Evolutionary conservation across 768 basidiomycete species (phyloP).

Genomic region (Macrocybe gigantea): DNA sequence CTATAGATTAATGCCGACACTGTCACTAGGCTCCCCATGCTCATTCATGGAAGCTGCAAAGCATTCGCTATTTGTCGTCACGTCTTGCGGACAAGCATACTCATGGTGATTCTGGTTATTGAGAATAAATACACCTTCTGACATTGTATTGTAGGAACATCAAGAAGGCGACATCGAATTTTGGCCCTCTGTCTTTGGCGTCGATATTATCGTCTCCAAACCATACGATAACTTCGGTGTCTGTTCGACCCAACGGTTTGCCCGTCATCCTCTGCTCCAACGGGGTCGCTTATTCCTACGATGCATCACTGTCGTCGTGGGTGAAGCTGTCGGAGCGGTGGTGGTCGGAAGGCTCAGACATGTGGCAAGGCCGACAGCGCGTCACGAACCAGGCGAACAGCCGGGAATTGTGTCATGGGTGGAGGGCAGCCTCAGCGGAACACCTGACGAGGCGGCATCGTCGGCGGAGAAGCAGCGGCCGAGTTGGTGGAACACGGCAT

Average conservation of each 20-base stretch:
- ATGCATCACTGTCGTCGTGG: conserved; percentile 61
- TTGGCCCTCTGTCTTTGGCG: conserved; percentile 58
- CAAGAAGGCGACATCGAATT: conserved; percentile 57
- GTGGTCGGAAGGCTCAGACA: conserved; percentile 81
- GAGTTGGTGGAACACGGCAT: conserved; percentile 75
- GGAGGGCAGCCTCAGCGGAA: conserved; percentile 38
- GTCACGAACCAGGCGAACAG: conserved; percentile 29
- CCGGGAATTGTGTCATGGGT: conserved; percentile 49
- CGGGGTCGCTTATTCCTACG: conserved; percentile 79
- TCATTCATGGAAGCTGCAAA: conserved; percentile 64
- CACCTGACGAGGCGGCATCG: conserved; percentile 23
- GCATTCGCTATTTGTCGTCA: conserved; percentile 64
- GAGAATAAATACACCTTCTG: not conserved
- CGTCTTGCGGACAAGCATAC: conserved; percentile 63
- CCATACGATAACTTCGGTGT: conserved; percentile 53
- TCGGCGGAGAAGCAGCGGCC: conserved; percentile 45
- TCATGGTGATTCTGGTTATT: conserved; percentile 50
- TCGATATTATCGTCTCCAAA: conserved; percentile 59
- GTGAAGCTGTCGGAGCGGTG: conserved; percentile 73
- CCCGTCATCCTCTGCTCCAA: conserved; percentile 74
- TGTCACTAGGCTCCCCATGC: conserved; percentile 68
- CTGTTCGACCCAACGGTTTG: conserved; percentile 72
- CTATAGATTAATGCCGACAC: conserved; percentile 69
- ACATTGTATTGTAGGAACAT: conserved; percentile 53
- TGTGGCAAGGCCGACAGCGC: conserved; percentile 72